Conservation (phyloP, 2,329 filamentous ascomycete genomes). For the Didymella arachidicola region DNA sequence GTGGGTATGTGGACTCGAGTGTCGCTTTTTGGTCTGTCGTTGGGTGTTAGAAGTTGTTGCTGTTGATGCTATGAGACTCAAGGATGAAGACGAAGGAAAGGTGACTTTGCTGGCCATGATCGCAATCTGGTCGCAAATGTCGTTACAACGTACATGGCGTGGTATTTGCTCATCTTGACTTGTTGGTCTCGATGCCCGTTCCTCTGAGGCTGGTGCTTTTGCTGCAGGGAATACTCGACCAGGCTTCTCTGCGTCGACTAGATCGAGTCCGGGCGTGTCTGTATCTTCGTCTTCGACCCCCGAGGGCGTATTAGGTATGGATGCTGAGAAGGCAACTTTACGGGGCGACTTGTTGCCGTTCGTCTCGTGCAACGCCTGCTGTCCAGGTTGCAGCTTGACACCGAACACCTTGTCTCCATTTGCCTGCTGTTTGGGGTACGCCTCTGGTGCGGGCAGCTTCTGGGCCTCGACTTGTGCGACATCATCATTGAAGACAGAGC, state of each 20-base stretch:
- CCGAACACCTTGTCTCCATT: conserved; percentile 44
- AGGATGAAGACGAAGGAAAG: conserved; percentile 34
- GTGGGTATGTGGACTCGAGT: conserved; percentile 49
- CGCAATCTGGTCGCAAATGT: conserved; percentile 32
- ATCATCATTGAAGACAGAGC: conserved; percentile 44
- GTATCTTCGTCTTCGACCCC: conserved; percentile 45
- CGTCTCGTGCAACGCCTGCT: conserved; percentile 46
- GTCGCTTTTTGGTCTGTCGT: conserved; percentile 48
- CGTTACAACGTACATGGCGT: conserved; percentile 50
- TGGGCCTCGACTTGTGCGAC: conserved; percentile 32
- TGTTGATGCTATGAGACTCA: conserved; percentile 16
- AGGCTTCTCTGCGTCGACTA: conserved; percentile 32
- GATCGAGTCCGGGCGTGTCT: conserved; percentile 39
- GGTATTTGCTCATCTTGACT: conserved; percentile 41
- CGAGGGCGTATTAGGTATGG: conserved; percentile 46
- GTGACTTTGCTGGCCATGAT: conserved; percentile 40
- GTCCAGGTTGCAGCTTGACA: conserved; percentile 43
- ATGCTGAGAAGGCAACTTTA: conserved; percentile 51
- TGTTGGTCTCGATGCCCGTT: conserved; percentile 30
- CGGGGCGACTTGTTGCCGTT: conserved; percentile 51
- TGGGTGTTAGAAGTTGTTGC: conserved; percentile 39
- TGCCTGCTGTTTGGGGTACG: conserved; percentile 30
- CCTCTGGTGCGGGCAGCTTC: conserved; percentile 37
- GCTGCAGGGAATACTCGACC: conserved; percentile 28
- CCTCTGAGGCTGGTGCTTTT: conserved; percentile 28